These are phyloP conservation scores for Pseudozyma pruni DNA, from an alignment of 1,284 basidiomycete species.

Conservation along the genomic window DNA sequence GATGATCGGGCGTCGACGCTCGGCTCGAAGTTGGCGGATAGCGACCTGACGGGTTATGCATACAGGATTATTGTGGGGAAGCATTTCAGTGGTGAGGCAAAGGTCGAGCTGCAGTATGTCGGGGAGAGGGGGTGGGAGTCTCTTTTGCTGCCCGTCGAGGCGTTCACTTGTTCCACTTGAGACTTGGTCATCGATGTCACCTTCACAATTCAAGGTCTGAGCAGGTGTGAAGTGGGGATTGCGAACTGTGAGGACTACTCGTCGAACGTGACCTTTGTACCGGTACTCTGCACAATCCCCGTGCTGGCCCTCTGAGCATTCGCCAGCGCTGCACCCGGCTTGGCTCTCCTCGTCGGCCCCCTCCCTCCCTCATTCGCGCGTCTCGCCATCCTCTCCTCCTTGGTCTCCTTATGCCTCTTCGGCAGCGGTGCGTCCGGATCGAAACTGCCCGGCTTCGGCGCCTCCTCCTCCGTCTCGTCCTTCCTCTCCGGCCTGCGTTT, in stretches of 20 bases:
- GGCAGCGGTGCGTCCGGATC: conserved; percentile 47
- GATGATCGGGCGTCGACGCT: conserved; percentile 62
- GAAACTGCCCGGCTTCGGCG: conserved; percentile 59
- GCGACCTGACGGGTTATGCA: conserved; percentile 65
- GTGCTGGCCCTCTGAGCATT: conserved; percentile 85
- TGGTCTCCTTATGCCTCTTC: conserved; percentile 54
- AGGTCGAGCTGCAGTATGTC: conserved; percentile 21
- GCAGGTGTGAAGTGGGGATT: neutral
- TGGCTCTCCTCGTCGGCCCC: conserved; percentile 71
- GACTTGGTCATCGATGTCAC: neutral
- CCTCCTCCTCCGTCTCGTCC: neutral
- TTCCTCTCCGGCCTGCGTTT: neutral
- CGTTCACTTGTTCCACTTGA: neutral
- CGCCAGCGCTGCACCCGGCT: conserved; percentile 89
- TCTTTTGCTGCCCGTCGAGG: neutral
- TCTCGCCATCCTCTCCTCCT: conserved; percentile 38
- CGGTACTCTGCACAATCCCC: conserved; percentile 81
- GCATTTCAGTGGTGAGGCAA: conserved; percentile 21
- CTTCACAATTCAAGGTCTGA: neutral
- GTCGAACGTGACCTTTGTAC: conserved; percentile 83
- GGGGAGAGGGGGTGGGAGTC: neutral
- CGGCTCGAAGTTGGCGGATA: conserved; percentile 65
- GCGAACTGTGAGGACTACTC: conserved; percentile 9
- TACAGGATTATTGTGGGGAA: conserved; percentile 62
- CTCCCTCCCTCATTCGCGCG: neutral